Conservation (phyloP, 2,329 filamentous ascomycete species). For the Aphanoascus verrucosus region DNA sequence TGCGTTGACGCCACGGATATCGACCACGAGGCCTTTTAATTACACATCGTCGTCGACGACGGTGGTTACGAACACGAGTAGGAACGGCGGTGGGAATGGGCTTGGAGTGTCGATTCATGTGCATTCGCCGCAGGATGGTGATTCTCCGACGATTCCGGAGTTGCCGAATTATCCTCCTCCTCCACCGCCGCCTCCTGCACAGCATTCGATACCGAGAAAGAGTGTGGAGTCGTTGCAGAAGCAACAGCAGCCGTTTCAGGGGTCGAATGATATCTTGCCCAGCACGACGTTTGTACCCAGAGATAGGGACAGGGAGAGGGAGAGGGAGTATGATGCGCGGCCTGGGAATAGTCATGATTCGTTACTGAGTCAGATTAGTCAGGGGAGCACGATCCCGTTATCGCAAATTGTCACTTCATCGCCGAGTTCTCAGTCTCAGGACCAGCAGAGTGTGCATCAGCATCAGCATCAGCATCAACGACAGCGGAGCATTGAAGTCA, state of each 20-base stretch:
- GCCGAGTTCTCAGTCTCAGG: slow-evolving; percentile 30
- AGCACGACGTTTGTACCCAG: slow-evolving; percentile 11
- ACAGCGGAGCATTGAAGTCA: slow-evolving; percentile 19
- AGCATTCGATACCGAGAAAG: too few species aligned
- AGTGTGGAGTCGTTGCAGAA: slow-evolving; percentile 8
- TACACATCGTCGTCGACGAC: neutral
- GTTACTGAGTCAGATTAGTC: slow-evolving; percentile 25
- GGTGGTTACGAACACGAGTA: slow-evolving; percentile 14
- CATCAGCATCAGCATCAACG: too few species aligned
- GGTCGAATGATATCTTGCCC: slow-evolving; percentile 17
- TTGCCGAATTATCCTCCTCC: slow-evolving; percentile 39
- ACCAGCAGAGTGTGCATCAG: slow-evolving; percentile 23
- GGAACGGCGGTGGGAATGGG: slow-evolving; percentile 28
- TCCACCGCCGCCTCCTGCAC: slow-evolving; percentile 34
- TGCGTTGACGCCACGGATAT: slow-evolving; percentile 22
- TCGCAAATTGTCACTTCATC: slow-evolving; percentile 28
- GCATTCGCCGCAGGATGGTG: slow-evolving; percentile 23
- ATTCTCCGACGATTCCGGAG: slow-evolving; percentile 24
- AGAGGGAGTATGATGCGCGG: slow-evolving; percentile 16
- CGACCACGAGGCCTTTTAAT: slow-evolving; percentile 14
- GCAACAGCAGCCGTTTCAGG: slow-evolving; percentile 11
- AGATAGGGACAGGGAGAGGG: too few species aligned
- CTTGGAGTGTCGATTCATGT: slow-evolving; percentile 39
- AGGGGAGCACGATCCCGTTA: slow-evolving; percentile 23
- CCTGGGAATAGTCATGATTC: slow-evolving; percentile 31